These are phyloP conservation scores for Penicillium sp. DNA, from an alignment of 2,329 filamentous ascomycete species.

Conservation along the genomic window DNA sequence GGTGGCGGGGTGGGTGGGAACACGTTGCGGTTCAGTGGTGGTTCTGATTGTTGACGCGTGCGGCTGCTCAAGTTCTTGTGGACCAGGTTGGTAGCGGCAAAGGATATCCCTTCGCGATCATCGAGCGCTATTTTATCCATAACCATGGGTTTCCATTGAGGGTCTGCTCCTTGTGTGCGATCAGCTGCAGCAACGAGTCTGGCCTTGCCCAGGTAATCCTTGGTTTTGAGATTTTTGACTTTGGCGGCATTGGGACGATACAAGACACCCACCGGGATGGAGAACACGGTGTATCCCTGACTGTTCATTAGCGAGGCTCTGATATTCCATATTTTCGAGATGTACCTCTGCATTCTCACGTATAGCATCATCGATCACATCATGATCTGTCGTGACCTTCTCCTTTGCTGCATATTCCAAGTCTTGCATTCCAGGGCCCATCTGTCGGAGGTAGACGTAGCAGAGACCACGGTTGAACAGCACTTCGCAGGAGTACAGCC, in stretches of 20 bases:
- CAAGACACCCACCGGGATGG: slow-evolving; percentile 90
- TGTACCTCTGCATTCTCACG: slow-evolving; percentile 82
- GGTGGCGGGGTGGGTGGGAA: slow-evolving; percentile 99
- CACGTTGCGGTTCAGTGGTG: slow-evolving; percentile 72
- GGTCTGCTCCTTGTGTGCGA: slow-evolving; percentile 60
- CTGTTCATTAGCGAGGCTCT: not conserved
- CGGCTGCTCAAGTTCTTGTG: slow-evolving; percentile 78
- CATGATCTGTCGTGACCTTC: slow-evolving; percentile 93
- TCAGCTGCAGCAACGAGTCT: slow-evolving; percentile 86
- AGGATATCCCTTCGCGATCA: slow-evolving; percentile 86
- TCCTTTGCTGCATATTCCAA: slow-evolving; percentile 87
- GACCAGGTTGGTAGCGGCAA: slow-evolving; percentile 87
- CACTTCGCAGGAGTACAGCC: slow-evolving; percentile 94
- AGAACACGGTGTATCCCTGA: slow-evolving; percentile 96
- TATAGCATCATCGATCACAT: slow-evolving; percentile 97
- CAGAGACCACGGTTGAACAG: slow-evolving; percentile 96
- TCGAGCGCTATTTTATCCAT: slow-evolving; percentile 58
- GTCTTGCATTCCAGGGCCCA: slow-evolving; percentile 86
- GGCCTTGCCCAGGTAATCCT: slow-evolving; percentile 97
- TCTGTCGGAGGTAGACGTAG: slow-evolving; percentile 94
- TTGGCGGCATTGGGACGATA: slow-evolving; percentile 97
- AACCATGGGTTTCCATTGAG: slow-evolving; percentile 79
- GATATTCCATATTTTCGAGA: not conserved
- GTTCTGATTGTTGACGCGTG: slow-evolving; percentile 77
- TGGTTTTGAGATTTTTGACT: slow-evolving; percentile 95